Base-by-base conservation (phyloP, 2,329 filamentous ascomycete species). In the Lecanicillium sp. region DNA sequence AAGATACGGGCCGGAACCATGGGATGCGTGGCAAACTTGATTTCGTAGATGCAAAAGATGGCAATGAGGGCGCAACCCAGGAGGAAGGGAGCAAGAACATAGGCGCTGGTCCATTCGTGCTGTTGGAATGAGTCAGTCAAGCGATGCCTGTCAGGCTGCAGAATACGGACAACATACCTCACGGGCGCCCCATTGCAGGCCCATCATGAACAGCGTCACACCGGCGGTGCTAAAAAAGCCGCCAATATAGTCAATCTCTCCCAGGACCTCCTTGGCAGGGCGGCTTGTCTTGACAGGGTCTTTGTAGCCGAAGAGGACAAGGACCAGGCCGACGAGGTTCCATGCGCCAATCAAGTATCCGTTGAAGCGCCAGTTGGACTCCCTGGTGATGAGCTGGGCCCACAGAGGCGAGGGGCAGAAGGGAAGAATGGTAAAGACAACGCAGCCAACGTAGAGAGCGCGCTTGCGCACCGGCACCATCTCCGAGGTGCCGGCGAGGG, bases 1-100 rank as follows among this genome's bases (percentile, higher is more conserved):
- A 31, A 31, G 13, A 31, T 31, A 31, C 29, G 29, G 29, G 29
- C 6, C 29, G 29, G 29, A 31, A 31, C 29, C 29, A 31, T 31
- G 15, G 29, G 29, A n/a, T 7, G 13, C 13, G 6, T 31, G 6
- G 29, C 29, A 31, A 31, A 31, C 15, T n/a, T n/a, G 8, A 31
- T n/a, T 31, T 31, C 29, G 13, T 31, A 31, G 13, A 31, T n/a
- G 29, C 7, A 31, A n/a, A 31, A 31, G 29, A 6, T n/a, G 14
- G 29, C 29, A n/a, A 31, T 31, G 29, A 31, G 13, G 6, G 29
- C 29, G 14, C 6, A 14, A n/a, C 29, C 29, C 29, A 31, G 15
- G 6, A 31, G 13, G 13, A 31, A 31, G 6, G 29, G 29, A 6
- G 15, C 29, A 31, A 31, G 29, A 17, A 31, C 29, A 6, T 31